Evolutionary conservation across 108 stramenopile genomes (phyloP), one percentile per base, ranked within the genome.

Genomic region (Cyclotella sp.): DNA sequence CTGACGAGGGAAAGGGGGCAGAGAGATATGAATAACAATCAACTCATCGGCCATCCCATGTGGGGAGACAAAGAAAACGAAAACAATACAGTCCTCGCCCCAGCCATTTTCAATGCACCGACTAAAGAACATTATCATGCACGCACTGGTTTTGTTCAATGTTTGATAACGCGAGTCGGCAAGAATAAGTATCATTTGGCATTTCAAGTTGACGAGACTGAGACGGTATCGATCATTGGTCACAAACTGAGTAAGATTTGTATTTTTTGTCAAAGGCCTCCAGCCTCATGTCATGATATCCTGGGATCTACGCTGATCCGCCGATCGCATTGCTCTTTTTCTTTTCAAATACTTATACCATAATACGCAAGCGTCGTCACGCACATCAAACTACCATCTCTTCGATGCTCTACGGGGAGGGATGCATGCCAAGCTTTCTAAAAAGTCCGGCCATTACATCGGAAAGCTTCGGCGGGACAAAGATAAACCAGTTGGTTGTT

Each of bases 371-470:
- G 70, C 64, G 58, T 70, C 69, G 74, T 86, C 57, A 57, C 69
- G 68, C 21, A 78, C 73, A 19, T 73, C 84, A 11, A 90, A 90
- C 76, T 90, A 89, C 64, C 86, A 88, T 62, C 55, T 92, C 53
- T 92, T 89, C 55, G 90, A 92, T 79, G 88, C 89, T 69, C 43
- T 76, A 27, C 68, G 90, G 9, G 90, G 84, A 27, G 86, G 83
- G 0, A 73, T 58, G 58, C 63, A 66, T 49, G 54, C 73, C 49
- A 86, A 88, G 22, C 76, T 92, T 12, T 68, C 83, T 9, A 92
- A 92, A 69, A 93, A 91, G 63, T 59, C 75, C 0, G 89, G 90
- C 5, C 88, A 91, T 44, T 91, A 91, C 83, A 70, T 91, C 15
- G 90, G 92, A 1, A 91, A 93, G 47, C 73, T 91, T 14, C 63